Evolutionary conservation across 371 early-diverging fungal species (phyloP), one percentile per base, ranked within the genome.

Genomic region (Gilbertella persicaria): DNA sequence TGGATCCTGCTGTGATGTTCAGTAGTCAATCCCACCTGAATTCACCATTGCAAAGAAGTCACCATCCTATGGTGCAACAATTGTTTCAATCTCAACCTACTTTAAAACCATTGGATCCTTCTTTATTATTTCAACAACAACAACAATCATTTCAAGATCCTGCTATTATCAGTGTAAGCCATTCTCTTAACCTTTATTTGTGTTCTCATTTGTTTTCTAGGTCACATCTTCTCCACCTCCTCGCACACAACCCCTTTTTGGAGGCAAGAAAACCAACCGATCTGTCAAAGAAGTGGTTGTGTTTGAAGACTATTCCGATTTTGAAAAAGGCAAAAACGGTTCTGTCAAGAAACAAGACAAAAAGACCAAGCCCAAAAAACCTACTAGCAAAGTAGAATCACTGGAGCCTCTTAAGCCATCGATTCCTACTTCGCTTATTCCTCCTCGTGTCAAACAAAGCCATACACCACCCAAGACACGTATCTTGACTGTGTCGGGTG

Each of bases 401-500:
- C 36, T 12, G 7, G 45, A 12, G 17, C 44, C 0, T 8, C 23
- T 26, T 6, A 23, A 37, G 33, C 33, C 52, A 26, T 16, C 17
- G 19, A 48, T 69, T 26, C 69, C 69, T 35, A 41, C 53, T 20
- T 54, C 53, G 12, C 51, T 69, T 35, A 64, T 69, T 35, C 69
- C 69, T 41, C 69, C 69, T 36, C 58, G 53, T 43, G 69, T 61
- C 5, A 64, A 64, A 36, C 40, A 39, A 26, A 55, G 44, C 23
- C 45, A 37, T 12, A 21, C 26, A 10, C 29, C 13, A 21, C 23
- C 21, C 4, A 13, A 20, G n/a, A 13, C 48, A 9, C 50, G 50
- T 19, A 77, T 85, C 43, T 73, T 73, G 42, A 77, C 83, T 2
- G 72, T 78, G 23, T 67, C 79, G 14, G 77, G 81, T 17, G 77